Conservation (phyloP, 495 filamentous ascomycete species). For the Penicillium lividum region DNA sequence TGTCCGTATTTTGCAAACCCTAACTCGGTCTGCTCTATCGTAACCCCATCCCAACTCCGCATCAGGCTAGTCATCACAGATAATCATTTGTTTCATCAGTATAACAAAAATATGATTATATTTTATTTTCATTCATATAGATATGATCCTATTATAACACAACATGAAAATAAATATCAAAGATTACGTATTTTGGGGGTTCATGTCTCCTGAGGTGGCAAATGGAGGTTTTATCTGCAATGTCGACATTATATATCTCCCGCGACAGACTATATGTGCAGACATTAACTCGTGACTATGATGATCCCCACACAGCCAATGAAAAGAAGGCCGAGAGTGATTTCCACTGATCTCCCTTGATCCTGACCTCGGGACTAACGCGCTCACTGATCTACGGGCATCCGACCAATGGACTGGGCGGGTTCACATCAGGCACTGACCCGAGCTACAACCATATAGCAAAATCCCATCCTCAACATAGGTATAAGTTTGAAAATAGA, state of each 20-base stretch:
- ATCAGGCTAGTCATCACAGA: too few species aligned
- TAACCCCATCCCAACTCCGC: neutral
- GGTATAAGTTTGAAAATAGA: neutral
- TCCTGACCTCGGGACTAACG: neutral
- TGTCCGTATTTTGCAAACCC: slow-evolving; percentile 1
- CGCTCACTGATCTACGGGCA: neutral
- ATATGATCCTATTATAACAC: too few species aligned
- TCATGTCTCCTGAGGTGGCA: too few species aligned
- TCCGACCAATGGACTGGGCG: neutral
- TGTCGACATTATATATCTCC: neutral
- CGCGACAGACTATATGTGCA: neutral
- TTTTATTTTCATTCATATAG: too few species aligned
- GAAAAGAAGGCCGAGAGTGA: neutral
- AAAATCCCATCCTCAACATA: neutral
- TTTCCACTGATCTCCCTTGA: neutral
- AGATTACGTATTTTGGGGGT: too few species aligned
- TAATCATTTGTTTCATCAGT: too few species aligned
- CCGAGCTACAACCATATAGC: neutral
- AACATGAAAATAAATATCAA: too few species aligned
- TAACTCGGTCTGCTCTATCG: neutral
- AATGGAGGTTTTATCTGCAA: neutral
- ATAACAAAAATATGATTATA: too few species aligned
- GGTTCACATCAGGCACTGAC: neutral
- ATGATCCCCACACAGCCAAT: neutral
- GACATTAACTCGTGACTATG: neutral